Base-by-base conservation (phyloP, 495 filamentous ascomycete species). In the Xylaria sp. region DNA sequence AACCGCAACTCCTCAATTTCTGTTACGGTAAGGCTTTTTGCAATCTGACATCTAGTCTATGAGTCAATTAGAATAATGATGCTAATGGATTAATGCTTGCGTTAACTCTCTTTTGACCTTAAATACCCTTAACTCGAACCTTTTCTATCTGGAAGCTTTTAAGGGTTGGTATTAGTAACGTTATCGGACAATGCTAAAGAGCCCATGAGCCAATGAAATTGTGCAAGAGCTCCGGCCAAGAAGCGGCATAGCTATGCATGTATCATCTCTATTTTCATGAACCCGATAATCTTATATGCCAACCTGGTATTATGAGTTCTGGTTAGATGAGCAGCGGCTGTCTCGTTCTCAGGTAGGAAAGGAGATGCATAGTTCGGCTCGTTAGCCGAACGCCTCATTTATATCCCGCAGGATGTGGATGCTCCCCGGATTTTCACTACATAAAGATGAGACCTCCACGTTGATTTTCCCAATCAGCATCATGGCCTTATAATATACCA, bases 401-500 rank as follows among this genome's bases (percentile, higher is more conserved):
- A 70, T 19, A n/a, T 71, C 70, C 72, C 71, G 12, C 50, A n/a
- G 70, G 61, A 57, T 65, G 35, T 44, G 17, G 61, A 71, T 76
- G 76, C 72, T 66, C 76, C 76, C 76, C 74, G 67, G 74, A 74
- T 76, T 74, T 68, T 61, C 68, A 59, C 15, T 67, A 64, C 44
- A 78, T 52, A 61, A 52, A 65, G 35, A 73, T 68, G 48, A 53
- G 62, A 41, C 59, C 68, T 73, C 74, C 71, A 71, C 52, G 71
- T 65, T 66, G 50, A 61, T 55, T 52, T 70, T 65, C 52, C 72
- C 72, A 76, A 63, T 40, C 24, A 44, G 55, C 31, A 29, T 17
- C 21, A 11, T n/a, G 19, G 14, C 26, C 40, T 24, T 19, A 40
- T 41, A 40, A 9, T 46, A 12, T 52, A 61, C 35, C 61, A 52